These are phyloP conservation scores for Macroventuria anomochaeta DNA, from an alignment of 2,329 filamentous ascomycete species.

Conservation along the genomic window DNA sequence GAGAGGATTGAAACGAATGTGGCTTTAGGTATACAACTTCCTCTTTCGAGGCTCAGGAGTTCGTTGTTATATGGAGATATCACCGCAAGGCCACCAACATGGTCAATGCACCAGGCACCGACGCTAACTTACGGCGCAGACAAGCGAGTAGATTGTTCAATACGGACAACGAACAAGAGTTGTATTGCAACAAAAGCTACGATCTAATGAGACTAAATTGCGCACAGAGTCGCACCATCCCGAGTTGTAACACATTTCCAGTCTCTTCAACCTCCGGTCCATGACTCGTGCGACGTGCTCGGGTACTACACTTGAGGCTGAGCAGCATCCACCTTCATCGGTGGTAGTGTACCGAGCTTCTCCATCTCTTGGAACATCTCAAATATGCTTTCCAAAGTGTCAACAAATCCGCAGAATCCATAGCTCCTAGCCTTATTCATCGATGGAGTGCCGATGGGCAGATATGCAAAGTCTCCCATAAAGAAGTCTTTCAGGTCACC, in stretches of 20 bases:
- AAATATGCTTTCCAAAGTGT: slow-evolving; percentile 21
- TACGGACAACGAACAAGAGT: no score
- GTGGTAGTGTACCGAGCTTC: slow-evolving; percentile 14
- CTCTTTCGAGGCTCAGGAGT: not conserved
- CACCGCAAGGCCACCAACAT: slow-evolving; percentile 5
- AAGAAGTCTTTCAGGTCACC: slow-evolving; percentile 2
- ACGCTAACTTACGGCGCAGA: slow-evolving; percentile 1
- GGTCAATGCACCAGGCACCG: slow-evolving; percentile 13
- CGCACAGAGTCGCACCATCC: no score
- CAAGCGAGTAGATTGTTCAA: not conserved
- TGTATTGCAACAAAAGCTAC: no score
- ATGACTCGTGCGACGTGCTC: no score
- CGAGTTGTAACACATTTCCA: no score
- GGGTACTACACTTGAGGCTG: slow-evolving; percentile 11
- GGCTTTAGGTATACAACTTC: not conserved
- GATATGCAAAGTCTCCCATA: slow-evolving; percentile 14
- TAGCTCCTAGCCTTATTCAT: slow-evolving; percentile 17
- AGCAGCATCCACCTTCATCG: slow-evolving; percentile 16
- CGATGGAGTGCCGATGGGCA: slow-evolving; percentile 5
- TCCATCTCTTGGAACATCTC: slow-evolving; percentile 24
- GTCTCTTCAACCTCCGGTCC: no score
- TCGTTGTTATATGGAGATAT: not conserved
- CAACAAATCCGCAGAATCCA: slow-evolving; percentile 20
- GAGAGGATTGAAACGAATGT: no score
- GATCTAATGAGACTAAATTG: no score